Base-by-base conservation (phyloP, 768 basidiomycete species). In the Lactarius trivialis region DNA sequence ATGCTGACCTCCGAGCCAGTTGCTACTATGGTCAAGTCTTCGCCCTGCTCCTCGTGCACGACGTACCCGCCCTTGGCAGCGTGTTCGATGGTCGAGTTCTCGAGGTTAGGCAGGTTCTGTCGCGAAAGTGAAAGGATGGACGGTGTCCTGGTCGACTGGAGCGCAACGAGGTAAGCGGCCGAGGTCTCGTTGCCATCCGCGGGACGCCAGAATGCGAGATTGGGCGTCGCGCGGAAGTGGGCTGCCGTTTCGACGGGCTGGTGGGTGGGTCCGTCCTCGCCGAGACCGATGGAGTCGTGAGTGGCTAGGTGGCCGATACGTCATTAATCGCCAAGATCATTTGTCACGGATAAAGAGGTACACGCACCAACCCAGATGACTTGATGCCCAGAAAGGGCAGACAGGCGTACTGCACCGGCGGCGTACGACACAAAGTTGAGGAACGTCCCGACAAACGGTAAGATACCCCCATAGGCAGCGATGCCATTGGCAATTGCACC, bases 111-210 rank as follows among this genome's bases (percentile, higher is more conserved):
- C 39, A 98, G 82, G 78, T 93, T 94, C 78, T 96, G 91, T 45
- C 91, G 85, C 58, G 92, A 91, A 60, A 91, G 82, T 4, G 85
- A 87, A 61, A 93, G 78, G 68, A 95, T 80, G 28, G 93, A 93
- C 32, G 94, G 93, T 2, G 91, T 95, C 69, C 78, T 75, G 65
- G 75, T 82, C 64, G 91, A 86, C 66, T 81, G 79, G 68, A 98
- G 74, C 51, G 93, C 89, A 60, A 87, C 83, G 63, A 83, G 73
- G 79, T 97, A 97, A 19, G 94, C 83, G 24, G 94, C 94, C 24
- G 91, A 93, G n/a, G 92, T 94, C 79, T 98, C 95, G 73, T 97
- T 96, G 36, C 95, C 94, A 72, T 97, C 93, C 30, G 93, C 92
- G 6, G 91, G 91, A 63, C 91, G 87, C 88, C 89, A 90, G 81